Percentiles rank a stretch among this genome's conserved stretches.
Evolutionary conservation across 441 rosid species (phyloP).

Genomic region (Pelargonium myrrhifolium): DNA sequence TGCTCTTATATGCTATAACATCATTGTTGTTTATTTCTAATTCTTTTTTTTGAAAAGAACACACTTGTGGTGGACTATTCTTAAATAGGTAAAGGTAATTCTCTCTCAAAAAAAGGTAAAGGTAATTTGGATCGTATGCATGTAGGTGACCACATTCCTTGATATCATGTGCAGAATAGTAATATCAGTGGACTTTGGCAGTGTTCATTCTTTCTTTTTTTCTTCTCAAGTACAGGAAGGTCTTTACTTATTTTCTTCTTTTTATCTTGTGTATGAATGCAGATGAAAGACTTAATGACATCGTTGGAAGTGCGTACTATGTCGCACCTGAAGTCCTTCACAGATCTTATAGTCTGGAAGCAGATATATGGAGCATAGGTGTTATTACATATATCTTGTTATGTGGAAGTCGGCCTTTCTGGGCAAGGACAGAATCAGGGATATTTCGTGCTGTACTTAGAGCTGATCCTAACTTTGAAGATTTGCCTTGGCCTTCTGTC

Average conservation of each 20-base stretch:
- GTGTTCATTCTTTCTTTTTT: too few species aligned
- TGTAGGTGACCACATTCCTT: neutral
- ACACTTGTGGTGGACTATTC: neutral
- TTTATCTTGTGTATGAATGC: constrained; percentile 5
- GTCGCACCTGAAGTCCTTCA: constrained; percentile 98
- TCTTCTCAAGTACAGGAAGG: neutral
- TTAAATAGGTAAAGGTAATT: neutral
- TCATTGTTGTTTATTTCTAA: too few species aligned
- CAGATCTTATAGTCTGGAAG: constrained; percentile 81
- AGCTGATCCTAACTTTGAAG: constrained; percentile 78
- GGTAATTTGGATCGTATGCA: neutral
- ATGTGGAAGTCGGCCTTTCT: constrained; percentile 95
- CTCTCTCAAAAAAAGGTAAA: neutral
- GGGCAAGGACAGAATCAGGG: constrained; percentile 97
- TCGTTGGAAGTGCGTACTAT: too few species aligned
- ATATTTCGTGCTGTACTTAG: constrained; percentile 86
- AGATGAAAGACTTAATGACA: constrained; percentile 93
- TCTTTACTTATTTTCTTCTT: neutral
- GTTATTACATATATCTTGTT: constrained; percentile 87
- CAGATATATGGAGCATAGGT: constrained; percentile 97
- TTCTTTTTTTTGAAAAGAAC: neutral
- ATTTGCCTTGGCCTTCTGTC: constrained; percentile 80
- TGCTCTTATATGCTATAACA: neutral
- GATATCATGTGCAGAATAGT: neutral
- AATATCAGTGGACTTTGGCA: neutral